Evolutionary conservation across 2,329 filamentous ascomycete genomes (phyloP), one percentile per base, ranked within the genome.

Genomic region (Fusarium veterinarium): DNA sequence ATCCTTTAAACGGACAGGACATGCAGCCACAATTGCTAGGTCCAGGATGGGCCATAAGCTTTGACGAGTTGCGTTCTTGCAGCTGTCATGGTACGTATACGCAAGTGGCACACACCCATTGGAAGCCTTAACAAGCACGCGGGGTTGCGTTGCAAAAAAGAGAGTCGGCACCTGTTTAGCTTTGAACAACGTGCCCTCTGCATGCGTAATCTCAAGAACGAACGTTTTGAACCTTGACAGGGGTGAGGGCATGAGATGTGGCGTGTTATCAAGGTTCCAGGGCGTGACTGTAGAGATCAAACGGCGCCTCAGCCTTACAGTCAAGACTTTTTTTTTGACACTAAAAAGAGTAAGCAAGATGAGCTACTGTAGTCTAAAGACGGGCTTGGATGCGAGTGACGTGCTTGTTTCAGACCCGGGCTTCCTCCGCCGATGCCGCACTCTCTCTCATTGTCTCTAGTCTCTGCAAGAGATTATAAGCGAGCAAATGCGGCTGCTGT

Each of bases 1-100:
- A 88, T 79, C 62, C 37, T 55, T 41, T 31, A 23, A 42, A 53
- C 19, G 28, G 25, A 55, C 51, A 41, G 19, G 14, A 41, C 35
- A 55, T 55, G 51, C 51, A 41, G 51, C 51, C 51, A 55, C 37
- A 55, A 41, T 25, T 25, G 5, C 25, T 25, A 25, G 25, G 25
- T 25, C 25, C 25, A 25, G 25, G 25, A 55, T 23, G 25, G 14
- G 19, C 25, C 51, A 55, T 42, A 55, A 42, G 20, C 51, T 55
- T 55, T 52, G 23, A 4, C 40, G 28, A 37, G 12, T 17, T 16
- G 31, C 45, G 45, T 2, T 35, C 19, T 40, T 53, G 51, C 51
- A 55, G 51, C 51, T 55, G 51, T 55, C 51, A 55, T 55, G 35
- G 51, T 55, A 55, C 51, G 37, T 55, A 41, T 8, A 41, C 13